These are phyloP conservation scores for Ophiostoma piceae DNA, from an alignment of 2,329 filamentous ascomycete species.

Conservation along the genomic window DNA sequence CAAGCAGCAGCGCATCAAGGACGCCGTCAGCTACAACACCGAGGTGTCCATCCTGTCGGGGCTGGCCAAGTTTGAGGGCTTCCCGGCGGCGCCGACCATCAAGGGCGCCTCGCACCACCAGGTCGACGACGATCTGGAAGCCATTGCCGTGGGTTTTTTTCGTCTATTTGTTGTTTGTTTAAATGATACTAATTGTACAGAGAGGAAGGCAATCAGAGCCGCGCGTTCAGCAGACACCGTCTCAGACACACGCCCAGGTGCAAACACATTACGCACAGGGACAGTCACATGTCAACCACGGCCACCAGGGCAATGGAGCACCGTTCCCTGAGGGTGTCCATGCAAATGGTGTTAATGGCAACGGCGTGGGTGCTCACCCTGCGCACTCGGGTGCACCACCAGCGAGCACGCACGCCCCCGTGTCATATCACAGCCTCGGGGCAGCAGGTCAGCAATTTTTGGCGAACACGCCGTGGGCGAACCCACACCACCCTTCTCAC, in stretches of 20 bases:
- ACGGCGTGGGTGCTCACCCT: not conserved
- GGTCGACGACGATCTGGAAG: slow-evolving; percentile 78
- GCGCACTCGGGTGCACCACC: not conserved
- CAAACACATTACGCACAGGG: not conserved
- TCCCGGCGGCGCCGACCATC: slow-evolving; percentile 89
- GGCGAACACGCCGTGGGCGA: slow-evolving; percentile 87
- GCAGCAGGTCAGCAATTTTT: slow-evolving; percentile 80
- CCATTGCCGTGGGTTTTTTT: slow-evolving; percentile 65
- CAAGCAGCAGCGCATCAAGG: slow-evolving; percentile 69
- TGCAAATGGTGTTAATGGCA: not conserved
- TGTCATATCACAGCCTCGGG: slow-evolving; percentile 47
- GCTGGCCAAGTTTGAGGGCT: slow-evolving; percentile 90
- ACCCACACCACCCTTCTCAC: slow-evolving; percentile 73
- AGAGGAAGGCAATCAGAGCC: slow-evolving; percentile 7
- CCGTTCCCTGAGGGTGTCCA: not conserved
- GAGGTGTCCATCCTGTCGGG: slow-evolving; percentile 90
- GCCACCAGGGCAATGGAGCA: not conserved
- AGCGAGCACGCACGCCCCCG: slow-evolving; percentile 17
- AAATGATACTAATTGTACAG: not conserved
- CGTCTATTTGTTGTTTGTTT: not conserved
- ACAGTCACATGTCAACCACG: slow-evolving; percentile 25
- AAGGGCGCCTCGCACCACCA: slow-evolving; percentile 65
- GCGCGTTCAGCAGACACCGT: slow-evolving; percentile 14
- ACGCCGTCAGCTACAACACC: slow-evolving; percentile 88
- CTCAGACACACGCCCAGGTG: slow-evolving; percentile 11